A percentile compares a stretch with the other conserved stretches of the same genome.
Evolutionary conservation across 2,329 filamentous ascomycete genomes (phyloP).

Genomic region (Trichoderma asperellum): DNA sequence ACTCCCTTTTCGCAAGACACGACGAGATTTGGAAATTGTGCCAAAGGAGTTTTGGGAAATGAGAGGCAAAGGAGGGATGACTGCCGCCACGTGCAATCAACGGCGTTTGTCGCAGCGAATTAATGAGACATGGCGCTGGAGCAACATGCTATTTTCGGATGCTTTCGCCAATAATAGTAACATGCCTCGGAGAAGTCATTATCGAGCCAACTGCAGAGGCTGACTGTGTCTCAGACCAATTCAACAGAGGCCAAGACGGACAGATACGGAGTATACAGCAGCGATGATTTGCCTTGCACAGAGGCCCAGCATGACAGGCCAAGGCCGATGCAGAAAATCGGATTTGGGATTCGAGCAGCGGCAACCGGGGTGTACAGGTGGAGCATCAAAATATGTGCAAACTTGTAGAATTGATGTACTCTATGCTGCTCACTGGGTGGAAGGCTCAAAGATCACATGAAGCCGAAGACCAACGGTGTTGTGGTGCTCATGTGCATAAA

Average conservation of each 20-base stretch:
- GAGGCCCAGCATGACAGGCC: background rate
- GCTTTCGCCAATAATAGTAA: background rate
- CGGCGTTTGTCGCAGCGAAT: background rate
- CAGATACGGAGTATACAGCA: background rate
- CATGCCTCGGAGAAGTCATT: slow-evolving; percentile 1
- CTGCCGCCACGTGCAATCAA: background rate
- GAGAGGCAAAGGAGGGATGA: background rate
- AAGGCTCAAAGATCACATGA: background rate
- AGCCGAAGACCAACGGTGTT: background rate
- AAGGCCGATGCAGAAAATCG: background rate
- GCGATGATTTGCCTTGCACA: background rate
- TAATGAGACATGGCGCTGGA: background rate
- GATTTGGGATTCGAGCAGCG: background rate
- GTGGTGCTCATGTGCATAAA: background rate
- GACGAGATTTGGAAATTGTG: background rate
- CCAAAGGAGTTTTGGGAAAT: background rate
- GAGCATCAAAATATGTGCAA: background rate
- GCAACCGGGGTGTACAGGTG: background rate
- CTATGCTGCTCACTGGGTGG: background rate
- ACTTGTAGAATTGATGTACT: background rate
- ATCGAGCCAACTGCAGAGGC: background rate
- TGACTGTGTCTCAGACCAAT: background rate
- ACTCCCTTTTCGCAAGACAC: background rate
- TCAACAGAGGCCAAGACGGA: background rate
- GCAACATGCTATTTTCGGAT: background rate